phyloP scores from a whole-genome alignment of 1,284 basidiomycete genomes.

The Microbotryum intermedium region DNA sequence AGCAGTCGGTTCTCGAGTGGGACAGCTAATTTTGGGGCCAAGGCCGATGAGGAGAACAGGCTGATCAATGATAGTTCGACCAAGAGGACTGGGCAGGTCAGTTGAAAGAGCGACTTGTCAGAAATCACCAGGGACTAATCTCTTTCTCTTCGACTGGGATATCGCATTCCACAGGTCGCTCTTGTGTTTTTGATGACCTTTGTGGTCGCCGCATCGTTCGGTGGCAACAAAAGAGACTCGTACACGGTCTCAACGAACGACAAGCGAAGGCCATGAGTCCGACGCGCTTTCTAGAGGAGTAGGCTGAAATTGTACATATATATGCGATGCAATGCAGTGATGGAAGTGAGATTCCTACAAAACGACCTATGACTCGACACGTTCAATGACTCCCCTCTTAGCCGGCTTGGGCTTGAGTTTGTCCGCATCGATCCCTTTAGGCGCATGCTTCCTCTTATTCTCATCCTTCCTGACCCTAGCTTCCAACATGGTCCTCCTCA shows the following conservation, averaged over 20 bases:
- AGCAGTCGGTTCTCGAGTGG: slow-evolving; percentile 15
- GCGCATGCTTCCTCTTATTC: slow-evolving; percentile 53
- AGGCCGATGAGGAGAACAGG: slow-evolving; percentile 24
- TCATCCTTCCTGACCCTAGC: slow-evolving; percentile 87
- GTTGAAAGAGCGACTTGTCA: neutral
- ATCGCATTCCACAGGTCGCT: no score
- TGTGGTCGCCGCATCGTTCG: no score
- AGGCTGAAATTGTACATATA: no score
- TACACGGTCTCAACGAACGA: neutral
- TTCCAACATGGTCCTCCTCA: slow-evolving; percentile 90
- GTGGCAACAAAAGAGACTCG: no score
- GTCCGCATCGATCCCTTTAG: slow-evolving; percentile 71
- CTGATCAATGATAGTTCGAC: slow-evolving; percentile 28
- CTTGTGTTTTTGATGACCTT: no score
- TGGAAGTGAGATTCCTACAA: neutral
- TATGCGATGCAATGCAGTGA: no score
- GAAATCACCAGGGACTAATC: no score
- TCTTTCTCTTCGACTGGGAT: no score
- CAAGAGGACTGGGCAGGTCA: slow-evolving; percentile 21
- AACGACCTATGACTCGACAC: slow-evolving; percentile 14
- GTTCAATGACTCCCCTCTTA: slow-evolving; percentile 53
- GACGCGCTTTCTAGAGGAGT: no score
- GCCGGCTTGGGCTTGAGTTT: slow-evolving; percentile 85
- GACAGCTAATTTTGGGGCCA: slow-evolving; percentile 16
- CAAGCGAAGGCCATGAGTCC: neutral